These are phyloP conservation scores for Lipomyces anomalus DNA, from an alignment of 805 yeast species.

Conservation along the genomic window DNA sequence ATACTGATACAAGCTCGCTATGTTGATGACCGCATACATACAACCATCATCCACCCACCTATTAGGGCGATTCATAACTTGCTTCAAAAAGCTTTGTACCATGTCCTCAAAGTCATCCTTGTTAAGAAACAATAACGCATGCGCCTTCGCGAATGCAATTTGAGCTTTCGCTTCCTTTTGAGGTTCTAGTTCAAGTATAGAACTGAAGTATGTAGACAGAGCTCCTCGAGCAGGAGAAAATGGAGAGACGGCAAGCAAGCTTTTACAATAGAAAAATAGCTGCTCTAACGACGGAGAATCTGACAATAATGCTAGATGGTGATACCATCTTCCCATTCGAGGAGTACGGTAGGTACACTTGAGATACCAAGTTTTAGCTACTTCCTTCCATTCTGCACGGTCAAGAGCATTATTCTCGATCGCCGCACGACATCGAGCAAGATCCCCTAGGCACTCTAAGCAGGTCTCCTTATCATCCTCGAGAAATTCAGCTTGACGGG, in stretches of 20 bases:
- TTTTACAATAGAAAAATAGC: conserved; percentile 18
- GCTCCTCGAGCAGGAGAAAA: background rate
- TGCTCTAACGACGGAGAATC: conserved; percentile 11
- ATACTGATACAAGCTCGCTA: conserved; percentile 14
- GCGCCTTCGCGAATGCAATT: conserved; percentile 9
- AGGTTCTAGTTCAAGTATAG: too few species aligned
- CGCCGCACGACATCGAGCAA: conserved; percentile 13
- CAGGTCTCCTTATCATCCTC: conserved; percentile 8
- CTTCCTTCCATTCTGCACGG: conserved; percentile 7
- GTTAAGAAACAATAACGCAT: conserved; percentile 8
- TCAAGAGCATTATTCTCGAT: conserved; percentile 6
- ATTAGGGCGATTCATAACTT: conserved; percentile 11
- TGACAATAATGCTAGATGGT: conserved; percentile 13
- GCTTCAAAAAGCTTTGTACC: conserved; percentile 3
- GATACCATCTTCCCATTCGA: conserved; percentile 17
- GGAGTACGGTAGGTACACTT: conserved; percentile 12
- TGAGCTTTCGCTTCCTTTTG: conserved; percentile 9
- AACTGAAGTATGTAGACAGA: too few species aligned
- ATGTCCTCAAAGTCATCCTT: conserved; percentile 1
- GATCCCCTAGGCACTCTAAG: conserved; percentile 20
- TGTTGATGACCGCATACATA: conserved; percentile 17
- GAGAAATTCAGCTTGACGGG: conserved; percentile 13
- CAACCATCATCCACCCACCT: conserved; percentile 20
- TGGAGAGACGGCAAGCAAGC: background rate
- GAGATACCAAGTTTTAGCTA: conserved; percentile 17